Evolutionary conservation across 108 stramenopile genomes (phyloP).

Genomic region (Pseudonitzschia pungens): DNA sequence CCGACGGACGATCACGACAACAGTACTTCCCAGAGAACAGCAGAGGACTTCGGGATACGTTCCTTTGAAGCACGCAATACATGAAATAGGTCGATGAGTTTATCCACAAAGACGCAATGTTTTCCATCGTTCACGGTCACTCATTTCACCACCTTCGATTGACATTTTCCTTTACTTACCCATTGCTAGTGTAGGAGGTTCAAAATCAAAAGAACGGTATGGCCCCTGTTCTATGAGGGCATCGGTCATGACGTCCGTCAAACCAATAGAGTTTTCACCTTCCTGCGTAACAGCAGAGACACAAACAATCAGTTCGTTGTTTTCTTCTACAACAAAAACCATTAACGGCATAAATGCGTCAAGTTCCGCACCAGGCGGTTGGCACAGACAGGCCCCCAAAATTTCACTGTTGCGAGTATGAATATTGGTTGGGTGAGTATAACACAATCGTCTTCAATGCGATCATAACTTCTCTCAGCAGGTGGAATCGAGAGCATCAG

Average conservation of each 20-base stretch:
- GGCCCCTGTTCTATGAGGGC: slow-evolving; percentile 49
- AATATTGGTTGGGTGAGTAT: neutral
- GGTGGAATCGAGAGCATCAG: neutral
- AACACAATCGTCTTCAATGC: neutral
- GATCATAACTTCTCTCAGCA: neutral
- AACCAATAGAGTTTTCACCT: slow-evolving; percentile 34
- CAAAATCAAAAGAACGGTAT: slow-evolving; percentile 45
- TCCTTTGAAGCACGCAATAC: neutral
- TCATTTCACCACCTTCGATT: neutral
- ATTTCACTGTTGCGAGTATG: slow-evolving; percentile 37
- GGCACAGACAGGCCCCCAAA: slow-evolving; percentile 74
- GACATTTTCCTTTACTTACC: slow-evolving; percentile 24
- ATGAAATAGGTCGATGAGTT: neutral
- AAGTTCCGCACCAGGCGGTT: slow-evolving; percentile 40
- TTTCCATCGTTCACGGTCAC: neutral
- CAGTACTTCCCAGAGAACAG: slow-evolving; percentile 62
- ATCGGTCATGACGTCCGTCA: slow-evolving; percentile 50
- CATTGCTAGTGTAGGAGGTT: slow-evolving; percentile 82
- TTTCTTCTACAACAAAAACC: slow-evolving; percentile 29
- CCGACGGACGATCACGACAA: slow-evolving; percentile 68
- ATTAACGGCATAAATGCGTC: slow-evolving; percentile 61
- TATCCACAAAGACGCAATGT: neutral
- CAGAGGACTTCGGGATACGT: slow-evolving; percentile 69
- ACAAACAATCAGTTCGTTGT: slow-evolving; percentile 33
- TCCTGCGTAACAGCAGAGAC: slow-evolving; percentile 34